Base-by-base conservation (phyloP, 2,329 filamentous ascomycete genomes). In the Cladosporium colombiae region DNA sequence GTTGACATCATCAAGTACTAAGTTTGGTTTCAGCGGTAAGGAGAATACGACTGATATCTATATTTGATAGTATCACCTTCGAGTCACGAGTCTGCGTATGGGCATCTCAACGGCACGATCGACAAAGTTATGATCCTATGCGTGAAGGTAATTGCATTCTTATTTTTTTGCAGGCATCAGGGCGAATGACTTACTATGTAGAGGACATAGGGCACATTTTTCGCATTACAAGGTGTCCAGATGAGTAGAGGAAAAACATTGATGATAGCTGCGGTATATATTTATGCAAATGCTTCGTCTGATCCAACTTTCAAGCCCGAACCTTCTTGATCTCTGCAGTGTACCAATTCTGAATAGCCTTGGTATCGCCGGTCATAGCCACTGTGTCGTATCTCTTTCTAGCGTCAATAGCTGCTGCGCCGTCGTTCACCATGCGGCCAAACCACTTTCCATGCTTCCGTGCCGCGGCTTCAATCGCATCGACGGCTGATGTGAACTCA, bases 361-460 rank as follows among this genome's bases (percentile, higher is more conserved):
- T 66, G 8, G 65, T 66, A 53, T 73, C 70, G n/a, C 63, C 66
- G 5, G 66, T 67, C 21, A 72, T 69, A 0, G 78, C 77, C 55
- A 84, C 80, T 77, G 84, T 81, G 67, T 85, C 81, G 70, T 84
- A 80, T 65, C 78, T 79, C 75, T 85, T 84, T 14, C 79, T 80
- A 23, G 80, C 79, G 2, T 78, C 78, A 62, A 79, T 77, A 4
- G 83, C 83, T 1, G 81, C 81, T 23, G 80, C 78, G 59, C 80
- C 81, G 60, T 84, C 77, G 66, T 83, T 82, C 0, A 80, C 78
- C 77, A 85, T 78, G 1, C 81, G 78, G 0, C 86, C 89, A 6
- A 83, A 84, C 79, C 89, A 89, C 78, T 90, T 91, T 23, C 88
- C 88, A 13, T 88, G 83, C 67, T 81, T 83, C 61, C 82, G 80